Evolutionary conservation across 805 yeast species (phyloP), one percentile per base, ranked within the genome.

Genomic region (Candida xyloterini): DNA sequence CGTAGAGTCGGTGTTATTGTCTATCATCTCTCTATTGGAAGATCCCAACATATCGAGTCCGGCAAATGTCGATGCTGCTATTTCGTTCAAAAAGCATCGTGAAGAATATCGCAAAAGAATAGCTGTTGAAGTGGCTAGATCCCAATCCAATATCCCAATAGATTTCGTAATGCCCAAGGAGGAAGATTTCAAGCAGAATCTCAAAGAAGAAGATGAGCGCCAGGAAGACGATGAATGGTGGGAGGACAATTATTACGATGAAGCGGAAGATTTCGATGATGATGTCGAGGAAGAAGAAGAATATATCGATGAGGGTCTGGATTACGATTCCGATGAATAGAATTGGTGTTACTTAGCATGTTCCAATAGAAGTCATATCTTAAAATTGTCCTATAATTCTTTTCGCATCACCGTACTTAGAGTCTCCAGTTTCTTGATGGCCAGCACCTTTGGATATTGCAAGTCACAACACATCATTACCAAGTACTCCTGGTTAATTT

Each of bases 51-150:
- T 87, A 38, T 78, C 81, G 42, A 84, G 95, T 5, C 98, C 99
- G 10, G 99, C 99, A 5, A 91, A 91, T 62, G 90, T 93, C 32
- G 98, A 91, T 60, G 99, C 99, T 7, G 88, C 96, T n/a, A 86
- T 91, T 25, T 88, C 86, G 52, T 90, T 87, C 76, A 75, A 95
- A 55, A 87, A 86, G 55, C 80, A 85, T 62, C 81, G 84, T 21
- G 89, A 81, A 21, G 82, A 79, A 38, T 91, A 89, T 67, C 78
- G 78, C 59, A 80, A 78, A 57, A 79, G 83, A 59, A 93, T 90
- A 4, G 72, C 75, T 45, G 76, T 78, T 50, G 96, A 89, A 55
- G 97, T 90, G 27, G 84, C 79, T 54, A 71, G 85, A 53, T 84
- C 95, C 27, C 83, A 81, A 57, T 77, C 78, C 43, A 90, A 87